These are phyloP conservation scores for Tricholoma matsutake DNA, from an alignment of 768 basidiomycete species.

Conservation along the genomic window DNA sequence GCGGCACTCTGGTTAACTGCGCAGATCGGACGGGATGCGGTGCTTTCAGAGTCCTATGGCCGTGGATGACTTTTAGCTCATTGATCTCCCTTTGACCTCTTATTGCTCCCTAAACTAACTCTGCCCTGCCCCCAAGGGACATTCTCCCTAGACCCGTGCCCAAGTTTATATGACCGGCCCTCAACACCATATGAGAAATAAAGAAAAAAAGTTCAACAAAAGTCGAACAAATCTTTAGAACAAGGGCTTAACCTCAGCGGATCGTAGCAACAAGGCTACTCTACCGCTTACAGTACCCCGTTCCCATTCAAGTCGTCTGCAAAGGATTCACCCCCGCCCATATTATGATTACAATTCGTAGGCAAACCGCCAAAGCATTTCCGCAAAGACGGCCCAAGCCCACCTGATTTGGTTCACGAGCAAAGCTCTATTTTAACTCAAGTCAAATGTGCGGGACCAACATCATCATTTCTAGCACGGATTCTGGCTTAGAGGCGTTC, in stretches of 20 bases:
- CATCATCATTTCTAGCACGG: conserved; percentile 73
- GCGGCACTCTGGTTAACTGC: conserved; percentile 11
- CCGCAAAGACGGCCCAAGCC: conserved; percentile 37
- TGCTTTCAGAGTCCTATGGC: conserved; percentile 46
- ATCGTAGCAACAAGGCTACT: too few species aligned
- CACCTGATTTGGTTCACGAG: conserved; percentile 37
- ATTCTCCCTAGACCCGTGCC: too few species aligned
- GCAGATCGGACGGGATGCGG: conserved; percentile 11
- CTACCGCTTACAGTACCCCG: conserved; percentile 67
- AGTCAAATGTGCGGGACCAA: conserved; percentile 64
- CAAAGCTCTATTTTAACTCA: conserved; percentile 67
- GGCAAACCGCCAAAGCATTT: conserved; percentile 52
- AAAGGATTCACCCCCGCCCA: conserved; percentile 73
- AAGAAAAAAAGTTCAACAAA: background rate
- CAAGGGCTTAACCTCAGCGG: conserved; percentile 67
- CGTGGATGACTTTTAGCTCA: conserved; percentile 23
- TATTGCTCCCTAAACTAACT: too few species aligned
- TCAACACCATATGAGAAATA: too few species aligned
- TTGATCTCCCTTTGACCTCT: too few species aligned
- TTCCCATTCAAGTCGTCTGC: conserved; percentile 77
- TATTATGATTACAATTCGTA: conserved; percentile 62
- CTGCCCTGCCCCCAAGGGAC: too few species aligned
- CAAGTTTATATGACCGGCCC: too few species aligned
- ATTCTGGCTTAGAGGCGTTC: conserved; percentile 84
- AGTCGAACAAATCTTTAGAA: conserved; percentile 48